These are phyloP conservation scores for Lactarius evosmus DNA, from an alignment of 768 basidiomycete species.

Conservation along the genomic window DNA sequence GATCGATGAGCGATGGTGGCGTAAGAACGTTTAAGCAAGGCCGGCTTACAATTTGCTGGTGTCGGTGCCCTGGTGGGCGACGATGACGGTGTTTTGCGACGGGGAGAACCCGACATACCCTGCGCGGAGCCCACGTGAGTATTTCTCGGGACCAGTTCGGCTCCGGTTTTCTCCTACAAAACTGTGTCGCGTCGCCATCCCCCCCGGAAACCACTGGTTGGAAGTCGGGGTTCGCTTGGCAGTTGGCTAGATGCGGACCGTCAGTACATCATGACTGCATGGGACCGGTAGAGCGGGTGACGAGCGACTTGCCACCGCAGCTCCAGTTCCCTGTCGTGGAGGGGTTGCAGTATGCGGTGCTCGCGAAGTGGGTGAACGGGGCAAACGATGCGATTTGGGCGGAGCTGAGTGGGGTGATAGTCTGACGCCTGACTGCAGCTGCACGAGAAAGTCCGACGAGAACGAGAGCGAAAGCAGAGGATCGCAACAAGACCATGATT, in stretches of 20 bases:
- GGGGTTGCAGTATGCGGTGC: slow-evolving; percentile 34
- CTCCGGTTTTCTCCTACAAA: slow-evolving; percentile 34
- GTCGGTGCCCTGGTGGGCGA: slow-evolving; percentile 41
- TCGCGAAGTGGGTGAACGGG: slow-evolving; percentile 35
- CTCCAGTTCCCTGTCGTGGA: slow-evolving; percentile 32
- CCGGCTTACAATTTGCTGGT: slow-evolving; percentile 33
- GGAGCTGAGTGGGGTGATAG: slow-evolving; percentile 29
- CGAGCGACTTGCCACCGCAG: slow-evolving; percentile 31
- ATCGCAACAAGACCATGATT: neutral
- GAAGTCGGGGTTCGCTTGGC: slow-evolving; percentile 48
- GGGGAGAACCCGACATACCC: slow-evolving; percentile 57
- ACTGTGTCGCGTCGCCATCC: slow-evolving; percentile 42
- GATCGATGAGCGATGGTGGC: neutral
- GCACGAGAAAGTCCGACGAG: neutral
- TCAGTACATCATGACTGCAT: neutral
- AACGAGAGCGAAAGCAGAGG: neutral
- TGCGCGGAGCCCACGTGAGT: slow-evolving; percentile 25
- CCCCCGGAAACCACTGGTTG: slow-evolving; percentile 48
- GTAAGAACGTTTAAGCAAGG: no score
- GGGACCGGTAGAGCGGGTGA: neutral
- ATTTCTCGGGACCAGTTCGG: neutral
- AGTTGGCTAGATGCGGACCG: slow-evolving; percentile 37
- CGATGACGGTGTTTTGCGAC: slow-evolving; percentile 36
- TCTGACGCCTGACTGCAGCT: slow-evolving; percentile 3
- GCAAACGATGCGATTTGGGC: slow-evolving; percentile 33